phyloP scores from a whole-genome alignment of 148 eudicot species.

The Polygonum aviculare region DNA sequence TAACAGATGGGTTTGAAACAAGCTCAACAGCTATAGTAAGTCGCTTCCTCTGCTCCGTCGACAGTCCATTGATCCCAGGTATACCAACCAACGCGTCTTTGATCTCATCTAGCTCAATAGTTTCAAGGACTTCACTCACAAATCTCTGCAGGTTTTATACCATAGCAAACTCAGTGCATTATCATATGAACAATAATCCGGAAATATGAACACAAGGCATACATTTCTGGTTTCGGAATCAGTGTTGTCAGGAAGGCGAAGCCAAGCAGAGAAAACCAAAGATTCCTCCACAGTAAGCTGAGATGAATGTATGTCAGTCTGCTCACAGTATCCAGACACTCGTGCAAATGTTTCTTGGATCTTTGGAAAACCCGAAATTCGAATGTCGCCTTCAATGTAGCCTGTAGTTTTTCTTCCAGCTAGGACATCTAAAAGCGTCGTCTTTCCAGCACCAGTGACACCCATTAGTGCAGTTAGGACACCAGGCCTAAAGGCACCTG shows the following conservation, averaged over 20 bases:
- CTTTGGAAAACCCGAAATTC: conserved; percentile 63
- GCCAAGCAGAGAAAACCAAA: conserved; percentile 72
- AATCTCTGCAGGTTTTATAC: conserved; percentile 35
- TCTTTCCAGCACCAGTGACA: conserved; percentile 89
- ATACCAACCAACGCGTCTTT: conserved; percentile 64
- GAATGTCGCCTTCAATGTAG: conserved; percentile 56
- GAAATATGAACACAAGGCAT: conserved; percentile 11
- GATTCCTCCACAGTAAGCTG: conserved; percentile 76
- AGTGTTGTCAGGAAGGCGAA: conserved; percentile 65
- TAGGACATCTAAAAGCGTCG: conserved; percentile 89
- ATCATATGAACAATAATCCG: background rate
- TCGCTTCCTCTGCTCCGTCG: conserved; percentile 77
- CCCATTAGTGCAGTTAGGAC: conserved; percentile 86
- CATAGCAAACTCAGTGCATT: background rate
- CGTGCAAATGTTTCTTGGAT: conserved; percentile 71
- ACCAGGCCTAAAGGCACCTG: conserved; percentile 71
- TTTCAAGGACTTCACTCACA: conserved; percentile 65
- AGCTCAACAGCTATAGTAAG: conserved; percentile 84
- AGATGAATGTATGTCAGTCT: conserved; percentile 79
- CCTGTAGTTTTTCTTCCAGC: conserved; percentile 83
- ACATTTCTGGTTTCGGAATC: conserved; percentile 55
- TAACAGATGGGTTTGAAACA: conserved; percentile 78
- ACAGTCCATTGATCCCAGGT: conserved; percentile 56
- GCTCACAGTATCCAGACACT: conserved; percentile 84
- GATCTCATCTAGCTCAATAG: conserved; percentile 58